Conservation (phyloP, 2,329 filamentous ascomycete species). For the Cladosporium sphaerospermum region DNA sequence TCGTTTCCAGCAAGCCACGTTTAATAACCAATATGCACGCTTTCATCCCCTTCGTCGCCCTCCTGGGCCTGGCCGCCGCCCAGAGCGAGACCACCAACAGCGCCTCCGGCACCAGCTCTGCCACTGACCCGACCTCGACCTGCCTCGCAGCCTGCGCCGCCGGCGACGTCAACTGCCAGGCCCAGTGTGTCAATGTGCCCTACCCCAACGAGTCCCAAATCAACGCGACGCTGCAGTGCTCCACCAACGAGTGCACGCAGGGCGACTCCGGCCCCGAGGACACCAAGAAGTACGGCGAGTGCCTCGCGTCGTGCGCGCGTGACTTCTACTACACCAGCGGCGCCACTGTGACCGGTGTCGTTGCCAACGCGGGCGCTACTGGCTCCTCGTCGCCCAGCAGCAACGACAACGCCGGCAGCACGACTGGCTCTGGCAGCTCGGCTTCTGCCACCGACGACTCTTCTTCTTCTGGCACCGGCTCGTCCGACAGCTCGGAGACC, state of each 20-base stretch:
- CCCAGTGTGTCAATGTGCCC: slow-evolving; percentile 46
- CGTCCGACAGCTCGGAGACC: slow-evolving; percentile 1
- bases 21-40: slow-evolving; percentile 35
- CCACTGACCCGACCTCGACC: slow-evolving; percentile 14
- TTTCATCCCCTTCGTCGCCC: slow-evolving; percentile 39
- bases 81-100: slow-evolving; percentile 28
- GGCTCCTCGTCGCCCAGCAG: slow-evolving; percentile 1
- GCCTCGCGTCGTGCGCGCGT: slow-evolving; percentile 40
- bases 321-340: slow-evolving; percentile 12
- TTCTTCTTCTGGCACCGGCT: not conserved
- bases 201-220: slow-evolving; percentile 46
- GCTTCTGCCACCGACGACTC: not conserved
- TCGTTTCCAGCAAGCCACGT: slow-evolving; percentile 17
- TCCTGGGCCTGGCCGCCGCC: slow-evolving; percentile 38
- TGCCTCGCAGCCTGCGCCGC: slow-evolving; percentile 35
- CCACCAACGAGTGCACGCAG: slow-evolving; percentile 45
- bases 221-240: slow-evolving; percentile 48
- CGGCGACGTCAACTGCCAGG: slow-evolving; percentile 46
- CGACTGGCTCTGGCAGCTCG: not conserved
- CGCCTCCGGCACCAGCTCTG: slow-evolving; percentile 3
- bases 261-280: slow-evolving; percentile 43
- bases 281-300: slow-evolving; percentile 42
- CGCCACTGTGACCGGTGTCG: slow-evolving; percentile 15
- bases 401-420: not conserved
- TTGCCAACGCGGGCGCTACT: slow-evolving; percentile 17